These are phyloP conservation scores for Apiospora sp. DNA, from an alignment of 2,329 filamentous ascomycete genomes.

Conservation along the genomic window DNA sequence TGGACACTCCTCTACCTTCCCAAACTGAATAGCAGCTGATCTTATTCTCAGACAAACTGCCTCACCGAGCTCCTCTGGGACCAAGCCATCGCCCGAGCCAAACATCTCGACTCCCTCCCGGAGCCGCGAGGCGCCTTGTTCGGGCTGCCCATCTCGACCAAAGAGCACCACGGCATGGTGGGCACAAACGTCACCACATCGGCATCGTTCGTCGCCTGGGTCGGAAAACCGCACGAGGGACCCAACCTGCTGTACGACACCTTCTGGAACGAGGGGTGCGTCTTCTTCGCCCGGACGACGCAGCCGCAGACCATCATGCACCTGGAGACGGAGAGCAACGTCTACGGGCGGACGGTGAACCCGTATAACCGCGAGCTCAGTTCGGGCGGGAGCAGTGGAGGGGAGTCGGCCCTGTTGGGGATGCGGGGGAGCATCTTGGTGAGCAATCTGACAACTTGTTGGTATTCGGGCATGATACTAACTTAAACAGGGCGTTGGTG, in stretches of 20 bases:
- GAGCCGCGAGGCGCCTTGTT: conserved; percentile 44
- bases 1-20: neutral
- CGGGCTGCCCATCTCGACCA: conserved; percentile 46
- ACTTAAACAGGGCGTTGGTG: conserved; percentile 24
- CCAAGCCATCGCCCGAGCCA: conserved; percentile 44
- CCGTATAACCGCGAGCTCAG: conserved; percentile 26
- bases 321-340: conserved; percentile 26
- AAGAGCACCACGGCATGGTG: conserved; percentile 48
- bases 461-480: neutral
- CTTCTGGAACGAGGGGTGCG: conserved; percentile 41
- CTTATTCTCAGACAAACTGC: conserved; percentile 41
- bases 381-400: conserved; percentile 20
- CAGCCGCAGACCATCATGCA: conserved; percentile 26
- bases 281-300: conserved; percentile 28
- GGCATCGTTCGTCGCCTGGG: conserved; percentile 26
- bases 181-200: conserved; percentile 37
- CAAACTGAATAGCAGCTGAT: neutral
- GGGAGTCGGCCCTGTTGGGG: conserved; percentile 24
- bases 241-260: conserved; percentile 34
- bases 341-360: conserved; percentile 26
- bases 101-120: conserved; percentile 43
- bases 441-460: neutral
- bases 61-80: conserved; percentile 46
- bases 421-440: conserved; percentile 27
- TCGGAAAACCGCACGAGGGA: conserved; percentile 26